Base-by-base conservation (phyloP, 2,329 filamentous ascomycete species). In the Decorospora gaudefroyi region DNA sequence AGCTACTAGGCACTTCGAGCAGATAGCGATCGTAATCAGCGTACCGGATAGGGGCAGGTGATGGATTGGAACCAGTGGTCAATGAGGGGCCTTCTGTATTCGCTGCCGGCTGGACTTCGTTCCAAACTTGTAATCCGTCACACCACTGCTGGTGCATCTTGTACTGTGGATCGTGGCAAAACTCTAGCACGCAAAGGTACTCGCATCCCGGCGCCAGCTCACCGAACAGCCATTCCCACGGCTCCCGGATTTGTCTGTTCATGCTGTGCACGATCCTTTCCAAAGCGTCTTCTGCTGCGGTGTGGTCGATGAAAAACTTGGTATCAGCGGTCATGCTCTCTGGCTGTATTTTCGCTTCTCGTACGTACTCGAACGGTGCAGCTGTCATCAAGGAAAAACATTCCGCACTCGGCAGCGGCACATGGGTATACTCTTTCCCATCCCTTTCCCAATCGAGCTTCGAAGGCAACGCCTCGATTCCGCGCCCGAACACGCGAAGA, bases 401-500 rank as follows among this genome's bases (percentile, higher is more conserved):
- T 13, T 8, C 13, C 3, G 25, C 5, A n/a, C 23, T 27, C 8
- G n/a, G 23, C 5, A 51, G 34, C 4, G 47, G 42, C 4, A 21
- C 34, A 17, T 42, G 30, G 6, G 39, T 26, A 26, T 22, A 23
- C 5, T 21, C 29, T 19, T 9, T 16, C 3, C 23, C 22, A 10
- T 16, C 26, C 8, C 11, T 21, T 29, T 42, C 35, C 42, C 39
- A 48, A 4, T 51, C 47, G 0, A 32, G 27, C 12, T 36, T 43
- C 10, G 43, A 45, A 9, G 42, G 47, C 18, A 51, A 13, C 4
- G 22, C 23, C 15, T 53, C 50, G 29, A 53, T 50, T 19, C 49
- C 49, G 4, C 37, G 40, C 7, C 41, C 45, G 3, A 51, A 51
- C 11, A 49, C 36, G n/a, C 49, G 49, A 12, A 51, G 45, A 1